These are phyloP conservation scores for Myochromella boudieri DNA, from an alignment of 768 basidiomycete genomes.

Conservation along the genomic window DNA sequence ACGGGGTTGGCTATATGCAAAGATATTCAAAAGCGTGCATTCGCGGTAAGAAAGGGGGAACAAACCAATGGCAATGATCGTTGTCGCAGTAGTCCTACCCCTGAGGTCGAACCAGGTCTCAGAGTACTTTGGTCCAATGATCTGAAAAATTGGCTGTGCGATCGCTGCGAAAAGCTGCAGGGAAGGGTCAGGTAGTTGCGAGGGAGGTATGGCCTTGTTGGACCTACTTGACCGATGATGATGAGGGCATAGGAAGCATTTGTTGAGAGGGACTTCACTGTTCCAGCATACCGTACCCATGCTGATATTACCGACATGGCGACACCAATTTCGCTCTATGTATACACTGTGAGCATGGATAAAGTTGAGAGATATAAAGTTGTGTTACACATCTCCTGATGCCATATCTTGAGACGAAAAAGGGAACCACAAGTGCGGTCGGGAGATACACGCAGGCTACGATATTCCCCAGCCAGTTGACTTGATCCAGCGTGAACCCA, in stretches of 20 bases:
- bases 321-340: conserved; percentile 65
- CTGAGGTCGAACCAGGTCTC: conserved; percentile 81
- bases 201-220: not conserved
- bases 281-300: conserved; percentile 80
- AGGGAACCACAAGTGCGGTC: conserved; percentile 57
- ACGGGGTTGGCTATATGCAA: conserved; percentile 63
- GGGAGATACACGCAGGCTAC: conserved; percentile 64
- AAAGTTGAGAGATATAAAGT: conserved; percentile 26
- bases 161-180: conserved; percentile 59
- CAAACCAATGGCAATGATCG: conserved; percentile 53
- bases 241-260: conserved; percentile 62
- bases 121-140: conserved; percentile 78
- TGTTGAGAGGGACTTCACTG: conserved; percentile 49
- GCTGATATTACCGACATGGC: conserved; percentile 55
- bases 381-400: conserved; percentile 61
- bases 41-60: not conserved
- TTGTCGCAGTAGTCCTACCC: conserved; percentile 76
- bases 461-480: conserved; percentile 82
- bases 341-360: not conserved
- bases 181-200: not conserved
- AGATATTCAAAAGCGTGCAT: too few relatives aligned
- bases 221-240: conserved; percentile 66
- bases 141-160: conserved; percentile 72
- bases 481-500: conserved; percentile 63
- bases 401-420: conserved; percentile 57